Conservation (phyloP, 2,329 filamentous ascomycete genomes). For the Neofusicoccum umdonicola region DNA sequence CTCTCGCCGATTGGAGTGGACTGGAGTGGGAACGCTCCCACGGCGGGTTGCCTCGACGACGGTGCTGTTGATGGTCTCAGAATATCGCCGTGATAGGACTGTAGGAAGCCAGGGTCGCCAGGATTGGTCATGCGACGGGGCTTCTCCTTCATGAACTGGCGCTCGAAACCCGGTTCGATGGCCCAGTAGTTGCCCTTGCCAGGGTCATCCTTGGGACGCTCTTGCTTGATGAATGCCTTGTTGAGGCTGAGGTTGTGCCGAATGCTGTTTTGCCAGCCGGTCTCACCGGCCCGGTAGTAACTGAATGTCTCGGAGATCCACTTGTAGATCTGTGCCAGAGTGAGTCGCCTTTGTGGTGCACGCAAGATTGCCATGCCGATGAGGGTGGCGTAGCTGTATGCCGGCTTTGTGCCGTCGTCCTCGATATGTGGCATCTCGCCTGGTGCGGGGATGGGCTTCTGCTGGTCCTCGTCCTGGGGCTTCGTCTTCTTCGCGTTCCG, state of each 20-base stretch:
- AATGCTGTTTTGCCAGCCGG: constrained; percentile 99
- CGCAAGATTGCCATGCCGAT: constrained; percentile 97
- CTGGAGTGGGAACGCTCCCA: constrained; percentile 7
- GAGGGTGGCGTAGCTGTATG: constrained; percentile 88
- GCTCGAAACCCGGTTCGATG: constrained; percentile 86
- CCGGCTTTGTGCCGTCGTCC: constrained; percentile 86
- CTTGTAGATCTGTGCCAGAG: constrained; percentile 94
- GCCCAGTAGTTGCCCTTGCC: constrained; percentile 98
- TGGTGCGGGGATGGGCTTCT: constrained; percentile 61
- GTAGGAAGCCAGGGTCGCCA: constrained; percentile 30
- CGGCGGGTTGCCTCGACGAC: constrained; percentile 20
- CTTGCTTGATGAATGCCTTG: constrained; percentile 94
- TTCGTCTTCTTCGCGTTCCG: constrained; percentile 67
- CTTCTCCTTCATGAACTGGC: constrained; percentile 87
- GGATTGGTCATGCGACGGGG: constrained; percentile 55
- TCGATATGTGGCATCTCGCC: constrained; percentile 77
- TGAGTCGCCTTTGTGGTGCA: constrained; percentile 77
- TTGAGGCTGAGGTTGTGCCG: constrained; percentile 95
- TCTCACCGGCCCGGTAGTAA: constrained; percentile 77
- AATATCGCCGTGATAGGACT: constrained; percentile 32
- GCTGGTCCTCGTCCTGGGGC: constrained; percentile 48
- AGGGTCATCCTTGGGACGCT: constrained; percentile 92
- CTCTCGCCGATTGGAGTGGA: constrained; percentile 36
- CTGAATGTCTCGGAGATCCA: constrained; percentile 97
- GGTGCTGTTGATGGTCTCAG: constrained; percentile 39